These are phyloP conservation scores for Oropetium thomaeum DNA, from an alignment of 176 grass and related monocot species.

Conservation along the genomic window DNA sequence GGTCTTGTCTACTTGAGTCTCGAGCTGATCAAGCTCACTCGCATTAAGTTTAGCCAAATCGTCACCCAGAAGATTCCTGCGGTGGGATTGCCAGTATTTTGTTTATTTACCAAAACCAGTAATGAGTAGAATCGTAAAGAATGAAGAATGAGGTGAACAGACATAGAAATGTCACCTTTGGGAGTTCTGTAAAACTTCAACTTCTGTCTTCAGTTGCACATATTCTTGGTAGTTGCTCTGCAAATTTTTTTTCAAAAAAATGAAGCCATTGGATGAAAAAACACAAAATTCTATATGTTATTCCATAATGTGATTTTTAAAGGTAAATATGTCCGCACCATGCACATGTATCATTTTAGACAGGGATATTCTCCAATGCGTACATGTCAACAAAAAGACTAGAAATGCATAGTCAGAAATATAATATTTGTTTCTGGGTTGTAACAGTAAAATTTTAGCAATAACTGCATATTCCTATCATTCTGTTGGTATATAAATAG, in stretches of 20 bases:
- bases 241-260: constrained; percentile 18
- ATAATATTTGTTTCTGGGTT: not conserved
- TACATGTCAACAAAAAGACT: not conserved
- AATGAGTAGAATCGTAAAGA: not conserved
- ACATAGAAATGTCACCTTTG: constrained; percentile 53
- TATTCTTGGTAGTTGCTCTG: constrained; percentile 81
- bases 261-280: not conserved
- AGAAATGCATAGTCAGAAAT: not conserved
- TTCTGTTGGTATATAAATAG: not conserved
- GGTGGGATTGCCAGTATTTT: not conserved
- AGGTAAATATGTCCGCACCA: not conserved
- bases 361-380: not conserved
- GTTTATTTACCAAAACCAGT: not conserved
- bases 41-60: constrained; percentile 59
- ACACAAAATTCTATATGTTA: not conserved
- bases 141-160: not conserved
- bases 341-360: not conserved
- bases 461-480: not conserved
- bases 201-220: constrained; percentile 66
- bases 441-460: not conserved
- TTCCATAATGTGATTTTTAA: not conserved
- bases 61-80: constrained; percentile 87
- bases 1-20: constrained; percentile 39
- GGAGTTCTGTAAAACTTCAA: constrained; percentile 75
- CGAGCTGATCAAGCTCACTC: constrained; percentile 13